A percentile compares a stretch with the other conserved stretches of the same genome.
Evolutionary conservation across 805 yeast species (phyloP).

Genomic region (Wickerhamomyces queroliae): DNA sequence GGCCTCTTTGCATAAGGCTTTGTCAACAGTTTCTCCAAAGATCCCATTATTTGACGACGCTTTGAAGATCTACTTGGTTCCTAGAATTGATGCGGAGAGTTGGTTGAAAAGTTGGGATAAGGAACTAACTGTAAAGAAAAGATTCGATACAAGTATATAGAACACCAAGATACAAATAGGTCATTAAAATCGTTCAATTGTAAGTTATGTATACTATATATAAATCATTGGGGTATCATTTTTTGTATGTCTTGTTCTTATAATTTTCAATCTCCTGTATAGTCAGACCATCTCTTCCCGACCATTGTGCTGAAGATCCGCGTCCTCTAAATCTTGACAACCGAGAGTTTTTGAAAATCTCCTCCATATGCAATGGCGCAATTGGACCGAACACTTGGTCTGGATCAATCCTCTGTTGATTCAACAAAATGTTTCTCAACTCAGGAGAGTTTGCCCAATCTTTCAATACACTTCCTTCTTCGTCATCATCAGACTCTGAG

Average conservation of each 20-base stretch:
- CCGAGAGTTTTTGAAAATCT: constrained; percentile 50
- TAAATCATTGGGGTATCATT: constrained; percentile 1
- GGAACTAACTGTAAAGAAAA: constrained; percentile 46
- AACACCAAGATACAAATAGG: background rate
- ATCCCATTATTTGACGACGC: constrained; percentile 76
- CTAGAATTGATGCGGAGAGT: constrained; percentile 53
- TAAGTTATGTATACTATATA: background rate
- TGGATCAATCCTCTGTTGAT: constrained; percentile 56
- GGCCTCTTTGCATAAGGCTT: constrained; percentile 54
- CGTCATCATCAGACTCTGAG: constrained; percentile 52
- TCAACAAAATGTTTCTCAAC: constrained; percentile 36
- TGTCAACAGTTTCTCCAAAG: constrained; percentile 54
- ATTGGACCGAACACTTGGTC: constrained; percentile 69
- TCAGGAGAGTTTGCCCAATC: constrained; percentile 64
- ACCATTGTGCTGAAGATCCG: constrained; percentile 44
- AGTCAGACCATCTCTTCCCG: constrained; percentile 39
- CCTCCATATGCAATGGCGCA: constrained; percentile 63
- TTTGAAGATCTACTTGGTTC: constrained; percentile 71
- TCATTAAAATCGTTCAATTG: background rate
- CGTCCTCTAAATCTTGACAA: constrained; percentile 48
- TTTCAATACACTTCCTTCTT: constrained; percentile 38
- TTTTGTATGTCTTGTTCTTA: constrained; percentile 32
- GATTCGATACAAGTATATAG: constrained; percentile 16
- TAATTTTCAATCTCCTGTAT: constrained; percentile 41
- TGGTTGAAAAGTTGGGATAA: constrained; percentile 73